Evolutionary conservation across 1,284 basidiomycete species (phyloP), one percentile per base, ranked within the genome.

Genomic region (Puccinia horiana): DNA sequence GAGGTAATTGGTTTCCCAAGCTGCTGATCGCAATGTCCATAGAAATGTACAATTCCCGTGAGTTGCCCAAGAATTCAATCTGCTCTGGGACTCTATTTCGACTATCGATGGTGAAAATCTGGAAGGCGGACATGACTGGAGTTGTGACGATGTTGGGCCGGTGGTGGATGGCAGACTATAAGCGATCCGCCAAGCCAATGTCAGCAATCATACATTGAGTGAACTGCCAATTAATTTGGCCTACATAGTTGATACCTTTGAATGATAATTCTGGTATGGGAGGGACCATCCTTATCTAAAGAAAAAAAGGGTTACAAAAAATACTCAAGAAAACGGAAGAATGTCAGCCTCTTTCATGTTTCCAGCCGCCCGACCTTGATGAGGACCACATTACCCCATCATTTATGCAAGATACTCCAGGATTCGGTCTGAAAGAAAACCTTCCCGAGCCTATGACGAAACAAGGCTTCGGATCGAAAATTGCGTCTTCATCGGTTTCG

Each of bases 231-330:
- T 14, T 29, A 54, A 37, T 65, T 37, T 52, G 8, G 35, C 72
- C 23, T 47, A 74, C 72, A 32, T 74, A 74, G 32, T 74, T 56
- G 52, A 74, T 74, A 29, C 72, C 72, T 56, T 74, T 74, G 42
- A 20, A 74, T 74, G 72, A 37, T 56, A 74, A 74, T 8, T 74
- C 72, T 29, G 72, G 72, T 54, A 74, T 74, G 32, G 72, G 72
- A 52, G 72, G 72, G n/a, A 74, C 56, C 49, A 74, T 40, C 52
- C 49, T 52, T 74, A 20, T 74, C 72, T 74, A 49, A 52, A 74
- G 32, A 47, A 52, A 2, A 29, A 20, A 67, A 20, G n/a, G 4
- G 26, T 18, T 2, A 40, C 35, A 49, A n/a, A 32, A 26, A 67
- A 40, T 8, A 23, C 11, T 11, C 18, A 44, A 47, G 16, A 23